These are phyloP conservation scores for Daldinia vernicosa DNA, from an alignment of 495 filamentous ascomycete species.

Conservation along the genomic window DNA sequence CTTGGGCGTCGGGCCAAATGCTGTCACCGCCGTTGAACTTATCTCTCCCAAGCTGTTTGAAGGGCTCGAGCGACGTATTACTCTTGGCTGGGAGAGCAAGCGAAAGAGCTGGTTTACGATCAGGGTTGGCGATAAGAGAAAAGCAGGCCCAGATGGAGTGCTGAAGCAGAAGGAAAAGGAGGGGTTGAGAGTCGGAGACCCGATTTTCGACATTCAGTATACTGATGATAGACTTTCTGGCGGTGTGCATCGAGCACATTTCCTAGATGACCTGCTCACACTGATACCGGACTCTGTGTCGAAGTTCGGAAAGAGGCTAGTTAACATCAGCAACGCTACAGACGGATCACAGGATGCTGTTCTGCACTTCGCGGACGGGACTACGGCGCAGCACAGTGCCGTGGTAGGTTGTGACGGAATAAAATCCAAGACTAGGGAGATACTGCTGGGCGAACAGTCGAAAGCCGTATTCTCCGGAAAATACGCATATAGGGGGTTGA, in stretches of 20 bases:
- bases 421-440: conserved; percentile 59
- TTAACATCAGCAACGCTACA: conserved; percentile 38
- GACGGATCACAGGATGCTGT: conserved; percentile 50
- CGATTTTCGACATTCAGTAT: conserved; percentile 41
- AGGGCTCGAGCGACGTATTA: conserved; percentile 48
- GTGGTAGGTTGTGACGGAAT: conserved; percentile 70
- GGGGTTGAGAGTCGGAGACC: conserved; percentile 41
- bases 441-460: conserved; percentile 54
- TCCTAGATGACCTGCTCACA: conserved; percentile 66
- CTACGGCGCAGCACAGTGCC: conserved; percentile 59
- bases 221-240: conserved; percentile 42
- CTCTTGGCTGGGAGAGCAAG: conserved; percentile 35
- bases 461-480: conserved; percentile 61
- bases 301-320: conserved; percentile 57
- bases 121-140: conserved; percentile 39
- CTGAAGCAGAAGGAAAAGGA: conserved; percentile 30
- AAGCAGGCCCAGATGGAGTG: conserved; percentile 32
- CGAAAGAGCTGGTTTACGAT: conserved; percentile 36
- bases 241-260: conserved; percentile 65
- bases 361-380: conserved; percentile 66
- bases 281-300: conserved; percentile 59
- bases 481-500: conserved; percentile 62
- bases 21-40: conserved; percentile 62
- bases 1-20: conserved; percentile 68
- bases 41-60: conserved; percentile 59